Evolutionary conservation across 139 green algal species (phyloP).

Genomic region (Gonium pectorale): DNA sequence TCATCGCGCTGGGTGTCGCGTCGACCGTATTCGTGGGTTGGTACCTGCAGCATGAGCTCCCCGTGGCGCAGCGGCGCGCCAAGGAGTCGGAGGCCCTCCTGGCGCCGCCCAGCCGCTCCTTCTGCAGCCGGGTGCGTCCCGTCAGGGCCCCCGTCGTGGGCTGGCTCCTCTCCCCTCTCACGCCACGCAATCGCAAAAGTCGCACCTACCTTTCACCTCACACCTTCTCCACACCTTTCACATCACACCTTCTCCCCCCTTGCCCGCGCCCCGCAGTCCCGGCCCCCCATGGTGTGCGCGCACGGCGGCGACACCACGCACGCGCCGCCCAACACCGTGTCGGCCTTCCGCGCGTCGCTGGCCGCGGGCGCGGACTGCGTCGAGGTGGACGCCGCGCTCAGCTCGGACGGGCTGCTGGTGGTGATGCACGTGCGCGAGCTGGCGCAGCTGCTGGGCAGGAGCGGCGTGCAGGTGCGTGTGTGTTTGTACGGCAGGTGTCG

Average conservation of each 20-base stretch:
- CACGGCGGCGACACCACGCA: slow-evolving; percentile 65
- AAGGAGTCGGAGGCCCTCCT: slow-evolving; percentile 3
- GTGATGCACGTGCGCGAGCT: slow-evolving; percentile 74
- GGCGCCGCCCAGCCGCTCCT: slow-evolving; percentile 25
- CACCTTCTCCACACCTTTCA: background rate
- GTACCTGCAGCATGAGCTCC: background rate
- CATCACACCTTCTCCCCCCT: background rate
- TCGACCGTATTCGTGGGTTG: background rate
- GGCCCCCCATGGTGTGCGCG: slow-evolving; percentile 65
- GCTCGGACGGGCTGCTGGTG: slow-evolving; percentile 55
- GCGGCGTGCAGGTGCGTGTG: slow-evolving; percentile 34
- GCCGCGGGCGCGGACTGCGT: slow-evolving; percentile 61
- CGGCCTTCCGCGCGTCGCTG: slow-evolving; percentile 60
- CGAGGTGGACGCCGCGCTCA: slow-evolving; percentile 53
- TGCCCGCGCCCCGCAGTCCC: slow-evolving; percentile 8
- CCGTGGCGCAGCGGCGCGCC: background rate
- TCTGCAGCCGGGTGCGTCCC: slow-evolving; percentile 23
- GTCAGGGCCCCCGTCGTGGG: background rate
- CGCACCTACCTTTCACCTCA: background rate
- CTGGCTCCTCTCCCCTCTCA: background rate
- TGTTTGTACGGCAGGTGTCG: too few relatives aligned
- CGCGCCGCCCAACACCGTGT: slow-evolving; percentile 61
- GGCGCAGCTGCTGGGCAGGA: slow-evolving; percentile 36
- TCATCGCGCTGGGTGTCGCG: background rate
- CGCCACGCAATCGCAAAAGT: background rate